These are phyloP conservation scores for Fusarium sambucinum DNA, from an alignment of 2,329 filamentous ascomycete genomes.

Conservation along the genomic window DNA sequence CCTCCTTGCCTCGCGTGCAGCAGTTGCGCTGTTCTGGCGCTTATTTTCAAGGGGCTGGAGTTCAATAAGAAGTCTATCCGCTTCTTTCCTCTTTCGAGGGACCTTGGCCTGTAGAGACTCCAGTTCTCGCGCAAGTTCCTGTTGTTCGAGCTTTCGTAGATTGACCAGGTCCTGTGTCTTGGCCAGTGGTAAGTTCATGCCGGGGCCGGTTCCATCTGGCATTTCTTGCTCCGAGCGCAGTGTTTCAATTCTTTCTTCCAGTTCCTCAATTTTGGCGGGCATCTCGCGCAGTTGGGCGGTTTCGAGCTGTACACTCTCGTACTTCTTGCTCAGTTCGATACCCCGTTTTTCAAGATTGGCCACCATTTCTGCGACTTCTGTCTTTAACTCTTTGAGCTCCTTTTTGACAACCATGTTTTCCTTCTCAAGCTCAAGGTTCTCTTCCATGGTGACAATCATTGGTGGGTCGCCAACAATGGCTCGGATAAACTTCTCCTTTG, in stretches of 20 bases:
- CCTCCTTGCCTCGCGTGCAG: conserved; percentile 77
- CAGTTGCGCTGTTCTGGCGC: conserved; percentile 71
- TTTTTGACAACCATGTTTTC: conserved; percentile 78
- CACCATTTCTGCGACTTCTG: conserved; percentile 80
- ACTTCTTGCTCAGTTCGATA: conserved; percentile 66
- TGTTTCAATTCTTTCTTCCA: conserved; percentile 62
- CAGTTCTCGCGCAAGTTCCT: conserved; percentile 72
- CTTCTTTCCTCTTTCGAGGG: conserved; percentile 74
- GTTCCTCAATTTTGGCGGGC: conserved; percentile 60
- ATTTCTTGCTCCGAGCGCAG: conserved; percentile 58
- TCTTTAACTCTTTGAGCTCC: conserved; percentile 82
- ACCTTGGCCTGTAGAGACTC: conserved; percentile 71
- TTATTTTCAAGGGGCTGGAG: conserved; percentile 76
- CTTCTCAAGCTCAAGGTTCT: conserved; percentile 82
- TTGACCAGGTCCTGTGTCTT: conserved; percentile 68
- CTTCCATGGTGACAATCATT: conserved; percentile 81
- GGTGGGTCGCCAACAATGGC: conserved; percentile 92
- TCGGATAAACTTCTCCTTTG: conserved; percentile 96
- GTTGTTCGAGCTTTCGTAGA: conserved; percentile 62
- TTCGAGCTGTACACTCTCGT: conserved; percentile 64
- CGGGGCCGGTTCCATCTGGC: conserved; percentile 53
- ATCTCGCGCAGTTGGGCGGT: conserved; percentile 63
- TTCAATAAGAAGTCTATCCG: conserved; percentile 75
- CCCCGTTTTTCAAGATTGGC: conserved; percentile 76
- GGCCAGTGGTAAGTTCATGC: conserved; percentile 67